Evolutionary conservation across 73 alveolate genomes (phyloP), one percentile per base, ranked within the genome.

Genomic region (Durusdinium trenchii): DNA sequence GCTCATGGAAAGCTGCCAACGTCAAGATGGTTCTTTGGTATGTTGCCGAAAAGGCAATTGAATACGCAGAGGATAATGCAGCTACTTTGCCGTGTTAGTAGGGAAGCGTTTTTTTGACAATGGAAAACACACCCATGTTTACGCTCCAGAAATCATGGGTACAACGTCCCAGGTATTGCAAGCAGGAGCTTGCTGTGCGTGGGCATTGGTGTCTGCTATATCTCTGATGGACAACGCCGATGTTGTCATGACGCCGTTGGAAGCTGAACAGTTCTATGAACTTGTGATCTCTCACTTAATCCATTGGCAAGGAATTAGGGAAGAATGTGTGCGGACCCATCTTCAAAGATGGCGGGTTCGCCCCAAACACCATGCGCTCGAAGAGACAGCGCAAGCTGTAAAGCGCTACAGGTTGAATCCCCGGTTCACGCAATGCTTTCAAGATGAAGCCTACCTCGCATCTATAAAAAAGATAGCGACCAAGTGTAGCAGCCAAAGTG

Each of bases 101-200:
- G 32, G 69, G 69, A 6, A 28, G n/a, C 42, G 79, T 6, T 9
- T 9, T 18, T 18, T 9, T 9, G n/a, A 28, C 42, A n/a, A n/a
- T n/a, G n/a, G n/a, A n/a, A 28, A 18, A 9, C 69, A 57, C 69
- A 12, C 32, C 32, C 23, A 9, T 16, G 23, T 18, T 9, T 64
- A 16, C 38, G 10, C 6, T 16, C 79, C 42, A 6, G 9, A 10
- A 64, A 9, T 28, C 28, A 16, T 28, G 38, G 38, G 38, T 16
- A 9, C 10, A 35, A 64, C 12, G 60, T n/a, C 12, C 26, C 26
- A 38, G 1, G 60, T 10, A 2, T 42, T 76, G 51, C 50, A 43
- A 76, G 54, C 42, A 18, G 86, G 50, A 7, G 86, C 86, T 18
- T 76, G 60, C n/a, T 76, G 86, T 57, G 40, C n/a, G n/a, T 76